Evolutionary conservation across 495 filamentous ascomycete genomes (phyloP), one percentile per base, ranked within the genome.

Genomic region (Lasiosphaeria ovina): DNA sequence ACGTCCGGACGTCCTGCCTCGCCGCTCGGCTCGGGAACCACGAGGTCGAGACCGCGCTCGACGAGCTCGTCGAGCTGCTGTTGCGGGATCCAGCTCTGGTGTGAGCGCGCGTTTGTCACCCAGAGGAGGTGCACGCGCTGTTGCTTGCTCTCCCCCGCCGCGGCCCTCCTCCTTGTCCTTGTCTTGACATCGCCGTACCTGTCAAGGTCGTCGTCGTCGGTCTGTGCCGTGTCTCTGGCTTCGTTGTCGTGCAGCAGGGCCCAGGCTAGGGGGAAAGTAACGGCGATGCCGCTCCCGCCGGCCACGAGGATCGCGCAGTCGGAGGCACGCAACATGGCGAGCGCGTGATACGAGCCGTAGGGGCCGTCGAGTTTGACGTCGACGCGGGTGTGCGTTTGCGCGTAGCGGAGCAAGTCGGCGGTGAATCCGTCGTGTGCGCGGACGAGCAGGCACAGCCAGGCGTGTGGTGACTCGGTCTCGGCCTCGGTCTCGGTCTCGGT

Each of bases 241-340:
- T n/a, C 24, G 1, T 17, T 44, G 10, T 62, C 64, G 10, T 65
- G 54, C 17, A 71, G 45, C 9, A 80, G 59, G 52, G 73, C 71
- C 67, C 79, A 84, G 3, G 62, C 59, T n/a, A 71, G 42, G 1
- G 67, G 62, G 5, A 81, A 85, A 3, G 79, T 74, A 49, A 87
- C 83, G 0, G 82, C 85, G 40, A 87, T 83, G n/a, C 84, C 85
- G 14, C 79, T 83, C 10, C 86, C 85, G 6, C 85, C 84, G 5
- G 84, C 83, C n/a, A 88, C 72, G 12, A 87, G 58, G 14, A 88
- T 76, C 65, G 59, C 73, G 72, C 64, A 79, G 66, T 17, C 76
- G 61, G 47, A 68, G 9, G 79, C 76, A 40, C 76, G 74, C 38
- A 71, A 57, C 67, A 71, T 65, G 4, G 53, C 53, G 56, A 71